Evolutionary conservation across 208 protist genomes (phyloP), one percentile per base, ranked within the genome.

Genomic region (Crithidia bombi): DNA sequence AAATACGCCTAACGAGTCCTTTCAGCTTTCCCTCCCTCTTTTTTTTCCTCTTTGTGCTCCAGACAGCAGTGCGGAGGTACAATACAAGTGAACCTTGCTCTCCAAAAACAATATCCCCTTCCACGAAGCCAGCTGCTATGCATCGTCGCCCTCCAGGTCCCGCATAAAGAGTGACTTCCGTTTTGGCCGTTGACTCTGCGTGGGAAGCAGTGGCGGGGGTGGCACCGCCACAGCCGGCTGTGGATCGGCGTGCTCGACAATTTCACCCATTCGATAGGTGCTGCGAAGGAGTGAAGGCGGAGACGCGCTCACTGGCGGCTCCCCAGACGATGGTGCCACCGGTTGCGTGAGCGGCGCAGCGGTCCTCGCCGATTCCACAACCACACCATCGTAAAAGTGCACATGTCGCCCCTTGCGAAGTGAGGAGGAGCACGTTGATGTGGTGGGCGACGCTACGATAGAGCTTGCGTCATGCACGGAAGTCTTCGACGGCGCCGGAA

Each of bases 101-200:
- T 43, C 7, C 14, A 11, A 21, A 32, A 57, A 38, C 25, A 57
- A 35, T 14, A 11, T 52, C 19, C 21, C 11, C 11, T 30, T 21
- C 9, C 9, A 12, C 32, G 10, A 25, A 62, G 9, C 9, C 5
- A 46, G n/a, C 25, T 21, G 43, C 32, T 46, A 41, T 67, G 26
- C 32, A 14, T 19, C 33, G 12, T 78, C 76, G 17, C 62, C 69
- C 23, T 79, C 73, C 64, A 79, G 19, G 46, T 79, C 72, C 10
- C 62, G 73, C 65, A 73, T 58, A 54, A 91, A 91, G 25, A 91
- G 72, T 0, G 86, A 91, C 57, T 81, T 86, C 26, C 78, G 76
- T 73, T 85, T 87, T 41, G 61, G 65, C 33, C 65, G 76, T 57
- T 64, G 65, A 19, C 15, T 52, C 33, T 70, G 49, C 7, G 35